Percentiles rank a stretch among this genome's conserved stretches.
Evolutionary conservation across 257 asterid genomes (phyloP).

Genomic region (Solanum piurae): DNA sequence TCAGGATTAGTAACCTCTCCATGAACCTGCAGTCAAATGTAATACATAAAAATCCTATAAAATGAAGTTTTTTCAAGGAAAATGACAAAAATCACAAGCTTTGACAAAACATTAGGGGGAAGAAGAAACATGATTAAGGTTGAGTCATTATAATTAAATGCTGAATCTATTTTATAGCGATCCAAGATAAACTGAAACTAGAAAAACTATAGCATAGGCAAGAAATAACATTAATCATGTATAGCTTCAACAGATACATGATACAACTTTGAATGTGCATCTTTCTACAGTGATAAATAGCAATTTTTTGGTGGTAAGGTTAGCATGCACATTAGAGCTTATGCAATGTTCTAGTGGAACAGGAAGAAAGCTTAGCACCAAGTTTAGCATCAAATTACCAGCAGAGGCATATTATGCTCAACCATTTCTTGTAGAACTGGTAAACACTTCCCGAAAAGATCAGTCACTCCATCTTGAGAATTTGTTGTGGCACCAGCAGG

Average conservation of each 20-base stretch:
- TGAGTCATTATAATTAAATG: neutral
- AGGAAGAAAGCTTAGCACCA: neutral
- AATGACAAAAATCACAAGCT: neutral
- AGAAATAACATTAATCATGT: neutral
- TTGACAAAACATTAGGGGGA: neutral
- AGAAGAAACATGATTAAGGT: neutral
- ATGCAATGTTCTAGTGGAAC: neutral
- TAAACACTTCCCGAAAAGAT: slow-evolving; percentile 77
- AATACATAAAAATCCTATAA: neutral
- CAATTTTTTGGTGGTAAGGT: neutral
- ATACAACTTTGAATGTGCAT: neutral
- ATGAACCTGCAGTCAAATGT: slow-evolving; percentile 51
- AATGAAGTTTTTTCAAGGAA: neutral
- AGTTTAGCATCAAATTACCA: slow-evolving; percentile 35
- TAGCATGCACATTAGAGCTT: neutral
- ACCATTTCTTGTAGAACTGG: slow-evolving; percentile 95
- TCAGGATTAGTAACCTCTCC: slow-evolving; percentile 87
- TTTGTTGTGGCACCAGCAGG: slow-evolving; percentile 99
- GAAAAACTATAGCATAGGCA: neutral
- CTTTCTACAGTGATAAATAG: neutral
- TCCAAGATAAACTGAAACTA: neutral
- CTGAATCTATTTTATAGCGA: neutral
- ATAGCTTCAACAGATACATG: neutral
- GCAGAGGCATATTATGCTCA: slow-evolving; percentile 74
- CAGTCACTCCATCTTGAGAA: slow-evolving; percentile 99